Evolutionary conservation across 116 monocot species (phyloP), one percentile per base, ranked within the genome.

Genomic region (Dioscorea cayenensis): DNA sequence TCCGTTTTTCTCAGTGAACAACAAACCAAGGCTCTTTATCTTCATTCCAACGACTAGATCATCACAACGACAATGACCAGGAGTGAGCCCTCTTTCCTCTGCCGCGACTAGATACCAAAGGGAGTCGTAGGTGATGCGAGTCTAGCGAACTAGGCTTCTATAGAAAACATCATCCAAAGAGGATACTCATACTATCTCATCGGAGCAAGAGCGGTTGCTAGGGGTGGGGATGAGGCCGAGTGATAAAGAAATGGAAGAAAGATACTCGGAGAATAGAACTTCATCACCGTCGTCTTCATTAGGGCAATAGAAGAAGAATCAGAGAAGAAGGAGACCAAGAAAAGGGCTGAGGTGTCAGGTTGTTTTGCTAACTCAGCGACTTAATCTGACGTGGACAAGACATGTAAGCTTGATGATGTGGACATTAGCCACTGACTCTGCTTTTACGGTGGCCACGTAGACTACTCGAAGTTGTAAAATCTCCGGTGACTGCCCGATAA

Each of bases 91-190:
- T 5, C 12, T 17, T 43, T 78, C 83, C 14, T 77, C 75, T 14
- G 69, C 55, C 32, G 75, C 58, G 65, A 83, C 19, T 20, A 72
- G 64, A n/a, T 51, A 20, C 19, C 86, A 63, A 18, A 86, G 72
- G 0, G 77, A 80, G 60, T 83, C 86, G 43, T 76, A 86, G 16
- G 80, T 83, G 37, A 83, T 83, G 18, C 86, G 73, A 5, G 86
- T 62, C 13, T 83, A 74, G 48, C 81, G 80, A 10, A 84, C 77
- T 10, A 64, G 19, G 59, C 77, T 69, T 17, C 80, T 80, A 55
- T 74, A 77, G 67, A 75, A 74, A 8, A 21, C 63, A 18, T 63
- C 28, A 36, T 67, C 59, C 13, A 73, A 28, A 14, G 77, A 63
- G 27, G 80, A 80, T 49, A 81, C 80, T 1, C 84, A 66, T 43